These are phyloP conservation scores for Parietaria judaica DNA, from an alignment of 306 rosid genomes.

Conservation along the genomic window DNA sequence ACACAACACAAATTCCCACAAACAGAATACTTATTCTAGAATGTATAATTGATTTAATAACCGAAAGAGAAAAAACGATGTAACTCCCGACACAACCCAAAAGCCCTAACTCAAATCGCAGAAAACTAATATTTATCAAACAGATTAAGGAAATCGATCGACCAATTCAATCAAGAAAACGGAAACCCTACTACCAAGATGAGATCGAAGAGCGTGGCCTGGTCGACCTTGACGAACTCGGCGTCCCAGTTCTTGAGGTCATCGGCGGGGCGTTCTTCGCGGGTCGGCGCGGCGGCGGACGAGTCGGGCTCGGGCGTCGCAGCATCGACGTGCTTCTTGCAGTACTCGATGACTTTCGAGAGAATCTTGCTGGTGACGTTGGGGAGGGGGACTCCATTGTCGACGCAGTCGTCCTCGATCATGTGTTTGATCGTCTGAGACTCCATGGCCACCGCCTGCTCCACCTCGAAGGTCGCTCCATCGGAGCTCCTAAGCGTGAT, in stretches of 20 bases:
- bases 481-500: slow-evolving; percentile 55
- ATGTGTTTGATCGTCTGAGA: slow-evolving; percentile 57
- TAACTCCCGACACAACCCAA: too few species aligned
- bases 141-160: too few species aligned
- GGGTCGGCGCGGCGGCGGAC: slow-evolving; percentile 27
- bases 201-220: slow-evolving; percentile 54
- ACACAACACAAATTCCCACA: too few species aligned
- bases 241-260: slow-evolving; percentile 46
- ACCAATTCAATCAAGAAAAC: not conserved
- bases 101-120: too few species aligned
- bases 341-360: slow-evolving; percentile 54
- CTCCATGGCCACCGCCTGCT: slow-evolving; percentile 50
- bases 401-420: slow-evolving; percentile 56
- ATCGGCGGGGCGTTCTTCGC: slow-evolving; percentile 39
- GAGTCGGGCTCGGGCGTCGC: slow-evolving; percentile 20
- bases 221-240: slow-evolving; percentile 52
- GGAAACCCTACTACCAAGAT: slow-evolving; percentile 35
- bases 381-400: slow-evolving; percentile 49
- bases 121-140: too few species aligned
- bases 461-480: slow-evolving; percentile 53
- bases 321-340: slow-evolving; percentile 49
- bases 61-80: too few species aligned
- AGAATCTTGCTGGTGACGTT: slow-evolving; percentile 58
- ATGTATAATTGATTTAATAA: too few species aligned
- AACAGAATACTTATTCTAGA: too few species aligned